A percentile compares a stretch with the other conserved stretches of the same genome.
These are phyloP conservation scores for Paracoccidioides brasiliensis DNA, from an alignment of 2,329 filamentous ascomycete species.

Conservation along the genomic window DNA sequence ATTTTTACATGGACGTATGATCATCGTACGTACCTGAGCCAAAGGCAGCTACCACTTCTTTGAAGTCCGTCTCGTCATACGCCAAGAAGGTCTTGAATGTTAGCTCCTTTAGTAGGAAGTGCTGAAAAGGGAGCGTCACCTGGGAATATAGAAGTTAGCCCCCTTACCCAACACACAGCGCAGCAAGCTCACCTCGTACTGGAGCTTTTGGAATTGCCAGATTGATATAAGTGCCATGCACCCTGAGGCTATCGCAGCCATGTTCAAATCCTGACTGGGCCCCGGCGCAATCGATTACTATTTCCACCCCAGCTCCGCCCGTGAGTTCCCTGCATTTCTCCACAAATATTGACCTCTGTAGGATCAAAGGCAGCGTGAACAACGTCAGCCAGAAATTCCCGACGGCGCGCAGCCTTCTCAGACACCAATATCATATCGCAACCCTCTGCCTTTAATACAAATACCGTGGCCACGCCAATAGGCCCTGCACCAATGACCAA, in stretches of 20 bases:
- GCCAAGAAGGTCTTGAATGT: conserved; percentile 18
- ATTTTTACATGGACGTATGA: background rate
- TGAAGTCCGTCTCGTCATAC: conserved; percentile 22
- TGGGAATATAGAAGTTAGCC: background rate
- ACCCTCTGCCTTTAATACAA: conserved; percentile 42
- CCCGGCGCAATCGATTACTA: conserved; percentile 26
- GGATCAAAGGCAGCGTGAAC: conserved; percentile 46
- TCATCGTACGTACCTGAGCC: conserved; percentile 14
- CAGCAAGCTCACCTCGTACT: conserved; percentile 12
- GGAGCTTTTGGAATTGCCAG: conserved; percentile 22
- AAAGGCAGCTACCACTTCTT: conserved; percentile 22
- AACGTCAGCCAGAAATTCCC: conserved; percentile 40
- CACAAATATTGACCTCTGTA: conserved; percentile 18
- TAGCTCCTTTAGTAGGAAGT: conserved; percentile 20
- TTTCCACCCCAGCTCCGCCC: conserved; percentile 19
- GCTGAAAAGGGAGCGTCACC: conserved; percentile 16
- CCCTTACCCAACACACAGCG: background rate
- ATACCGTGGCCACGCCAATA: conserved; percentile 48
- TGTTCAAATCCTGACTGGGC: conserved; percentile 19
- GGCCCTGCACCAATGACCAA: conserved; percentile 50
- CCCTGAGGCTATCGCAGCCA: conserved; percentile 19
- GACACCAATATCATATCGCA: conserved; percentile 44
- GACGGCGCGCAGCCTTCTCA: conserved; percentile 40
- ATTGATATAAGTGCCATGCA: conserved; percentile 21
- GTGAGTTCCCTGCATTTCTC: conserved; percentile 18